Conservation (phyloP, 192 early-diverging fungal genomes). For the Backusella psychrophila region DNA sequence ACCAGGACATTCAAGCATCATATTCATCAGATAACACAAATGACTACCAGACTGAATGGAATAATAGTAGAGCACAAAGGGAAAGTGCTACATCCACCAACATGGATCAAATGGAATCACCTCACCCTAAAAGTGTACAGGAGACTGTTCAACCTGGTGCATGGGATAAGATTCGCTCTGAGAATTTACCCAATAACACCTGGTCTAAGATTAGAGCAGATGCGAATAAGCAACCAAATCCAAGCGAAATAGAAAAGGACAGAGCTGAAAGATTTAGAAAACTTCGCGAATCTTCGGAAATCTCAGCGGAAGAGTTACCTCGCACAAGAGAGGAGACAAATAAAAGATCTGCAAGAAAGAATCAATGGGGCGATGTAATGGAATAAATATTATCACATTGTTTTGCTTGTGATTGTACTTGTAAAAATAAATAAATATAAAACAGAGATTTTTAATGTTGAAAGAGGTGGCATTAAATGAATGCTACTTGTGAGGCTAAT, state of each 20-base stretch:
- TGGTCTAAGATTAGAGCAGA: conserved; percentile 29
- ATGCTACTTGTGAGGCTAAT: not conserved
- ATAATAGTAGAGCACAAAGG: not conserved
- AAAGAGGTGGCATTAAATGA: no score
- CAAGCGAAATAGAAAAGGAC: not conserved
- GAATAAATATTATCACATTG: not conserved
- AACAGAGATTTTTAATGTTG: not conserved
- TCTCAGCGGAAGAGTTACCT: conserved; percentile 21
- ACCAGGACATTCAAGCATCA: not conserved
- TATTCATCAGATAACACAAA: not conserved
- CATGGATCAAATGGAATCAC: not conserved
- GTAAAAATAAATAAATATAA: not conserved
- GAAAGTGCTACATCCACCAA: not conserved
- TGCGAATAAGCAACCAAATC: conserved; percentile 19
- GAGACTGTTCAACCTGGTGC: conserved; percentile 2
- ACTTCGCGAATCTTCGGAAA: conserved; percentile 7
- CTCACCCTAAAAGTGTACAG: not conserved
- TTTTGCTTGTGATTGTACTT: not conserved
- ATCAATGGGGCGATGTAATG: conserved; percentile 34
- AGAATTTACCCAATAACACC: conserved; percentile 25
- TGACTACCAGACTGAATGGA: not conserved
- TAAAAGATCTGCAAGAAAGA: conserved; percentile 1
- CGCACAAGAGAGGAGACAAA: conserved; percentile 36
- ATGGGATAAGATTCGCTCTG: conserved; percentile 31
- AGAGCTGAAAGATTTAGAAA: not conserved